phyloP scores from a whole-genome alignment of 2,329 filamentous ascomycete genomes.

The Hypoxylon sp. region DNA sequence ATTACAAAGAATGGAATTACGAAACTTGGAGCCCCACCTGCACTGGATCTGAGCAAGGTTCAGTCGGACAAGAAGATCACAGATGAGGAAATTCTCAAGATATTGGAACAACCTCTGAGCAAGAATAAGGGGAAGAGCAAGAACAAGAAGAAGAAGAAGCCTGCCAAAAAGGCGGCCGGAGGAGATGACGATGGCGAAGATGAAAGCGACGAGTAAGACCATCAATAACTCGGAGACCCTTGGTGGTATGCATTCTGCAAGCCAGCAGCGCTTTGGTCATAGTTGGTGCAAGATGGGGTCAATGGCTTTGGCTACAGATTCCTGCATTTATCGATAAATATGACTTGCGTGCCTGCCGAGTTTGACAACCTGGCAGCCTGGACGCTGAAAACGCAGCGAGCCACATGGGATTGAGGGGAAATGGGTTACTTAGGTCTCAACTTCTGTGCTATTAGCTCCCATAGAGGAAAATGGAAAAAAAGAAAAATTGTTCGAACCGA shows the following conservation, averaged over 20 bases:
- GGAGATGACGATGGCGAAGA: constrained; percentile 45
- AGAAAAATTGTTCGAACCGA: constrained; percentile 23
- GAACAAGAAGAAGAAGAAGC: constrained; percentile 89
- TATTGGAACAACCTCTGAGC: constrained; percentile 88
- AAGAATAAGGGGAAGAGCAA: constrained; percentile 94
- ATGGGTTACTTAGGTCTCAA: constrained; percentile 23
- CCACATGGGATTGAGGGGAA: constrained; percentile 19
- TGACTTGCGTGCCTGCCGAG: constrained; percentile 19
- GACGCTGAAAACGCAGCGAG: constrained; percentile 19
- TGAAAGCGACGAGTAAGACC: constrained; percentile 48
- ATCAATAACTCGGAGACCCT: constrained; percentile 4
- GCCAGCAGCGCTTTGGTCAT: constrained; percentile 23
- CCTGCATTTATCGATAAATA: constrained; percentile 19
- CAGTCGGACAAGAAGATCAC: constrained; percentile 98
- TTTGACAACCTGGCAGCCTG: constrained; percentile 19
- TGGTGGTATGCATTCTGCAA: constrained; percentile 29
- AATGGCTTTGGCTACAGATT: constrained; percentile 14
- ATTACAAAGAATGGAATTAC: constrained; percentile 98
- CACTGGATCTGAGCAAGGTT: constrained; percentile 83
- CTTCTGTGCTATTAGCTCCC: constrained; percentile 40
- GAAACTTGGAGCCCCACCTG: constrained; percentile 82
- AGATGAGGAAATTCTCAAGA: constrained; percentile 95
- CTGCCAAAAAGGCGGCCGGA: constrained; percentile 67
- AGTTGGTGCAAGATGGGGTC: constrained; percentile 10
- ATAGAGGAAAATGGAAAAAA: constrained; percentile 30